Base-by-base conservation (phyloP, 2,329 filamentous ascomycete genomes). In the Periconia sp. region DNA sequence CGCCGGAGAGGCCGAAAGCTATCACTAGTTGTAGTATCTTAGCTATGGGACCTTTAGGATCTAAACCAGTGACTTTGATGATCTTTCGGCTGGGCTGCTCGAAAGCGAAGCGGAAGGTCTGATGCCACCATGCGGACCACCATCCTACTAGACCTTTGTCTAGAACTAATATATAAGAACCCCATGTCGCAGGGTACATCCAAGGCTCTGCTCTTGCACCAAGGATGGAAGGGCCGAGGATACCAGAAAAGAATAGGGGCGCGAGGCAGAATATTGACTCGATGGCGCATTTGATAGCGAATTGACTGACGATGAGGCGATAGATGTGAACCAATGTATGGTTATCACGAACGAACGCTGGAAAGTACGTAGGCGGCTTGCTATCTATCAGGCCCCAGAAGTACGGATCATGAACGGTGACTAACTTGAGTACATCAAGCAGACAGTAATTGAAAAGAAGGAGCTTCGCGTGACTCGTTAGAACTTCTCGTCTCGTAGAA, bases 91-190 rank as follows among this genome's bases (percentile, higher is more conserved):
- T 73, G 0, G 86, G 85, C 4, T 83, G 79, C 26, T 81, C 71
- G 61, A 92, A 91, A 2, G 82, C 83, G 41, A 84, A 79, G 1
- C 91, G 86, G 72, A 96, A 95, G 3, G 86, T 85, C 70, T 96
- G 92, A 68, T 97, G 92, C 92, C 92, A 96, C 79, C 84, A 92
- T 16, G 76, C 78, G 31, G 88, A 85, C 92, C 92, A 97, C 71
- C 86, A 87, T 1, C 91, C 92, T 1, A 81, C 78, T 2, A 96
- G 75, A 0, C 92, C 92, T 45, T 82, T 76, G 48, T 90, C 82
- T 9, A 85, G 69, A 2, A 92, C 75, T 18, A 75, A 70, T 0
- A 58, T 26, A 50, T 78, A 77, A 2, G 72, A 62, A 0, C 83
- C 83, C 69, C 80, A 87, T 10, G 71, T 68, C n/a, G 78, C 74